Percentiles rank a stretch among this genome's conserved stretches.
phyloP scores from a whole-genome alignment of 305 asterid genomes.

The Andrographis paniculata region DNA sequence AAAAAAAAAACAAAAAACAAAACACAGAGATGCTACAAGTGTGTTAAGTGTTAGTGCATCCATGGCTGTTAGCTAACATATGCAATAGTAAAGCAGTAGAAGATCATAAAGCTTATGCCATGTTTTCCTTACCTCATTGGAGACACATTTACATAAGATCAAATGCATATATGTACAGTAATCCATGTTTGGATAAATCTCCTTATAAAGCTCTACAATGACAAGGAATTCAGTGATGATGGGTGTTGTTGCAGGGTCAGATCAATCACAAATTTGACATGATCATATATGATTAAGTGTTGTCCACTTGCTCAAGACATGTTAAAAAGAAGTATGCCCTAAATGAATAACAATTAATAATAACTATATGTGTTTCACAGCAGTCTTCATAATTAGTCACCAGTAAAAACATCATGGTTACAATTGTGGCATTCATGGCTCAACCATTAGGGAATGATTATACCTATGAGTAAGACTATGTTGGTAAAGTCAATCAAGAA shows the following conservation, averaged over 20 bases:
- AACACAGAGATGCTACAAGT: too few relatives aligned
- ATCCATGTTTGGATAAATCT: too few relatives aligned
- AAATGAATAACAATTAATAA: background rate
- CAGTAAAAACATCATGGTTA: background rate
- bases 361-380: background rate
- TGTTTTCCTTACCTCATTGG: too few relatives aligned
- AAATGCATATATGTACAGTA: too few relatives aligned
- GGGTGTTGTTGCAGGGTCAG: constrained; percentile 17
- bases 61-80: too few relatives aligned
- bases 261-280: constrained; percentile 1
- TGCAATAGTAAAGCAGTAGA: too few relatives aligned
- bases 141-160: too few relatives aligned
- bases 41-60: too few relatives aligned
- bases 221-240: background rate
- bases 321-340: background rate
- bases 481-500: background rate
- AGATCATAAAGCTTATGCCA: too few relatives aligned
- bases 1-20: too few relatives aligned
- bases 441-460: background rate
- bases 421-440: background rate
- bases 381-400: background rate
- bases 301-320: background rate
- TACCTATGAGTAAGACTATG: too few relatives aligned
- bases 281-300: background rate
- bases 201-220: background rate